Conservation (phyloP, 164 flowering plant genomes). For the Platanus orientalis region DNA sequence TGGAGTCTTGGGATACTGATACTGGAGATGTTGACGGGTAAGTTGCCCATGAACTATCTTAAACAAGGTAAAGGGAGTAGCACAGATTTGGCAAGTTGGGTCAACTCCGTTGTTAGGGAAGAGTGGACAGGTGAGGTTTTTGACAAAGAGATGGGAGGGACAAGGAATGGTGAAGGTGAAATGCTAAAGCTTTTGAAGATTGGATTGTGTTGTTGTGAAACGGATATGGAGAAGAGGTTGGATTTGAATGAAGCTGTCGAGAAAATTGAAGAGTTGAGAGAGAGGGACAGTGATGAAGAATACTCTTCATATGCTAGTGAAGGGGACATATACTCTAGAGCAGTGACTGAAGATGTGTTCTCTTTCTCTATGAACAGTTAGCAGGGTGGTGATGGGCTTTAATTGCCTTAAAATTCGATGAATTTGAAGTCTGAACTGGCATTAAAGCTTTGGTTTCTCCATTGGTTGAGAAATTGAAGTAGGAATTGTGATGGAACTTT, state of each 20-base stretch:
- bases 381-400: neutral
- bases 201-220: constrained; percentile 63
- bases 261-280: constrained; percentile 60
- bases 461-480: too few species aligned
- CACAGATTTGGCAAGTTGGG: constrained; percentile 55
- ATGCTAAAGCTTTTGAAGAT: constrained; percentile 62
- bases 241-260: constrained; percentile 53
- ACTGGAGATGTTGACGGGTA: constrained; percentile 70
- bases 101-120: constrained; percentile 31
- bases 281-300: constrained; percentile 41
- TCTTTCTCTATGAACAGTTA: constrained; percentile 17
- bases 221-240: constrained; percentile 58
- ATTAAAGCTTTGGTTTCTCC: too few species aligned
- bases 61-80: constrained; percentile 22
- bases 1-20: constrained; percentile 81
- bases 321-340: constrained; percentile 36
- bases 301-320: constrained; percentile 50
- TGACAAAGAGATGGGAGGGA: constrained; percentile 53
- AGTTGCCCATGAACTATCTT: constrained; percentile 36
- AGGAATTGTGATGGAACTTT: neutral
- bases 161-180: constrained; percentile 35
- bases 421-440: too few species aligned
- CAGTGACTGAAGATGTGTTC: constrained; percentile 38
- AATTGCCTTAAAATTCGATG: too few species aligned
- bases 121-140: constrained; percentile 41